Base-by-base conservation (phyloP, 2,329 filamentous ascomycete genomes). In the Didymosphaeria variabile region DNA sequence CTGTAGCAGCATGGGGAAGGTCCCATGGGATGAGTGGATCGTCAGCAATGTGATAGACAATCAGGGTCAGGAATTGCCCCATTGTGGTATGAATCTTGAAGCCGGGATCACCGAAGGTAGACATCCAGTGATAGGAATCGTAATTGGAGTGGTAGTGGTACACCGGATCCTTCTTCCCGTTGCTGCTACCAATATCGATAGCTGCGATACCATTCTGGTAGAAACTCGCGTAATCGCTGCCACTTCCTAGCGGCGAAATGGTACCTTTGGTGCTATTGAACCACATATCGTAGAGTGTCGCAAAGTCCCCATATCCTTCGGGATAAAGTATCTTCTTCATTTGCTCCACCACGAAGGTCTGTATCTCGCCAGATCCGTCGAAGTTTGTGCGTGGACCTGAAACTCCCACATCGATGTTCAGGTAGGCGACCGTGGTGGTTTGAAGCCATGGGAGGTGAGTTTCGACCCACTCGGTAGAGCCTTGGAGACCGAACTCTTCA, bases 241-340 rank as follows among this genome's bases (percentile, higher is more conserved):
- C 79, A 52, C 70, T 74, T 13, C 80, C 80, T 15, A 81, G 68
- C 0, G 78, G 74, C 8, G 71, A 68, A 44, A 80, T 67, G 21
- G 72, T 67, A 23, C 73, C 76, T 29, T 67, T 67, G 58, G 54
- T 72, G 19, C 55, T 47, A 26, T 70, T 68, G 51, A 58, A 67
- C 79, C 79, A 81, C 59, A 77, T 72, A 55, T 81, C 79, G 65
- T 80, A 79, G 50, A 81, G 63, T 2, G 78, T 80, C 1, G 70
- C 42, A 47, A 65, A 61, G 7, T 65, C 63, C 1, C 65, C 66
- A 57, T 59, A 67, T 6, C 60, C 62, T n/a, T 66, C 61, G 0
- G 64, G 64, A 31, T 61, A 70, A 13, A 70, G 47, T 12, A 69
- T 57, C 55, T 70, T 69, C 57, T 70, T 70, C 60, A 70, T 63